These are phyloP conservation scores for Pseudogymnoascus sp. DNA, from an alignment of 2,329 filamentous ascomycete genomes.

Conservation along the genomic window DNA sequence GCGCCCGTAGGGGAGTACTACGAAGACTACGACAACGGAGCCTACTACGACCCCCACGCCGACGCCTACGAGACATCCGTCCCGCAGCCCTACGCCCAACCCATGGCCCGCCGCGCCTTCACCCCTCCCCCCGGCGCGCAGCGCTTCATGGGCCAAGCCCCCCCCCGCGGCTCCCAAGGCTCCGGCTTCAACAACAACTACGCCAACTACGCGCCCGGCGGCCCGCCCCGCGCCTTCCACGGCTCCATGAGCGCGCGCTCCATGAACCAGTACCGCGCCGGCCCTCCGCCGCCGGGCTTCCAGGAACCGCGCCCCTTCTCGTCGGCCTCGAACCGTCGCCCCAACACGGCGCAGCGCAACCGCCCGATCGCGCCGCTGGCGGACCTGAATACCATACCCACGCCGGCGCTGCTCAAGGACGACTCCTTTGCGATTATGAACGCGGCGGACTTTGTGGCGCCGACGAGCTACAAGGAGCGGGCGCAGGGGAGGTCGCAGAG, in stretches of 20 bases:
- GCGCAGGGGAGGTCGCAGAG: constrained; percentile 61
- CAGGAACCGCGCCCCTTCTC: constrained; percentile 53
- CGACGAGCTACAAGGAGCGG: constrained; percentile 55
- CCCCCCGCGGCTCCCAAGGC: constrained; percentile 36
- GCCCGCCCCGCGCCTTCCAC: constrained; percentile 44
- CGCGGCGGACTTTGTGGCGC: constrained; percentile 81
- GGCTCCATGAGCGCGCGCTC: constrained; percentile 19
- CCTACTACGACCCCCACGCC: constrained; percentile 57
- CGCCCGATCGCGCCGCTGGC: constrained; percentile 62
- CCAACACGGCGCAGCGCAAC: constrained; percentile 32
- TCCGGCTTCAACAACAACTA: constrained; percentile 34
- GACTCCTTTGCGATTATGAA: constrained; percentile 63
- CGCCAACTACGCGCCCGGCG: constrained; percentile 33
- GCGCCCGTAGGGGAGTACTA: constrained; percentile 47
- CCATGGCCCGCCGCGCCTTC: constrained; percentile 84
- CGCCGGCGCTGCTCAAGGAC: constrained; percentile 75
- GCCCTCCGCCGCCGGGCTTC: constrained; percentile 18
- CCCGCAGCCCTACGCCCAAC: constrained; percentile 69
- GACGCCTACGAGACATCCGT: constrained; percentile 61
- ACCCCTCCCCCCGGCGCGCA: constrained; percentile 69
- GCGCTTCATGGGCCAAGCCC: constrained; percentile 25
- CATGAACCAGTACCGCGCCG: constrained; percentile 15
- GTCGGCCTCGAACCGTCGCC: constrained; percentile 43
- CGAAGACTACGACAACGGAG: constrained; percentile 61
- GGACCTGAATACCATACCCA: constrained; percentile 68